Percentiles rank a stretch among this genome's conserved stretches.
phyloP scores from a whole-genome alignment of 352 stramenopile genomes.

The Blastocystis sp. region DNA sequence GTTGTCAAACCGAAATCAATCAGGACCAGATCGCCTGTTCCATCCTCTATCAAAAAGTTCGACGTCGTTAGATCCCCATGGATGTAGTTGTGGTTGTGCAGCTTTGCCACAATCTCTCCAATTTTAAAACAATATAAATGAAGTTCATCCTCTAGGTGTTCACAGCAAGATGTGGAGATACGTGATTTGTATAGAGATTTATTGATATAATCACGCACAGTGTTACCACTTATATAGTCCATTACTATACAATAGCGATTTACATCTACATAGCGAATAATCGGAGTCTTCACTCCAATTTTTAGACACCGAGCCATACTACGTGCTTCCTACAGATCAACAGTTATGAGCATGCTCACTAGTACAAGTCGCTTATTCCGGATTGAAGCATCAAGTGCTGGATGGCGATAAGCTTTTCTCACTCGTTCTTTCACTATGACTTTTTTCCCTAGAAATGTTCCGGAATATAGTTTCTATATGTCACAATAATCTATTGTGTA shows the following conservation, averaged over 20 bases:
- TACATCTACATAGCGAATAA: constrained; percentile 66
- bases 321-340: constrained; percentile 65
- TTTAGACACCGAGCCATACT: constrained; percentile 65
- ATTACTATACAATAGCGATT: constrained; percentile 67
- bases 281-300: constrained; percentile 66
- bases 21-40: constrained; percentile 58
- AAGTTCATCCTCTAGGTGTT: constrained; percentile 14
- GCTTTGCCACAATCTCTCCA: constrained; percentile 65
- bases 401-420: constrained; percentile 68
- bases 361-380: constrained; percentile 66
- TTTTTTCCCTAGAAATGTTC: constrained; percentile 65
- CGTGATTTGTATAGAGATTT: constrained; percentile 18
- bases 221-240: constrained; percentile 67
- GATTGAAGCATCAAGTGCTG: constrained; percentile 67
- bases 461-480: constrained; percentile 48
- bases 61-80: constrained; percentile 71
- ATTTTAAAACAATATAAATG: constrained; percentile 64
- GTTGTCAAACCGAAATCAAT: constrained; percentile 66
- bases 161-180: not conserved
- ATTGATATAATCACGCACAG: constrained; percentile 64
- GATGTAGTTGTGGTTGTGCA: constrained; percentile 68
- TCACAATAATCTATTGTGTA: not conserved
- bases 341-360: not conserved
- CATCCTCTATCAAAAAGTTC: constrained; percentile 67
- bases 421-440: constrained; percentile 69